A percentile compares a stretch with the other conserved stretches of the same genome.
Evolutionary conservation across 768 basidiomycete genomes (phyloP).

Genomic region (Lactifluus pinguis): DNA sequence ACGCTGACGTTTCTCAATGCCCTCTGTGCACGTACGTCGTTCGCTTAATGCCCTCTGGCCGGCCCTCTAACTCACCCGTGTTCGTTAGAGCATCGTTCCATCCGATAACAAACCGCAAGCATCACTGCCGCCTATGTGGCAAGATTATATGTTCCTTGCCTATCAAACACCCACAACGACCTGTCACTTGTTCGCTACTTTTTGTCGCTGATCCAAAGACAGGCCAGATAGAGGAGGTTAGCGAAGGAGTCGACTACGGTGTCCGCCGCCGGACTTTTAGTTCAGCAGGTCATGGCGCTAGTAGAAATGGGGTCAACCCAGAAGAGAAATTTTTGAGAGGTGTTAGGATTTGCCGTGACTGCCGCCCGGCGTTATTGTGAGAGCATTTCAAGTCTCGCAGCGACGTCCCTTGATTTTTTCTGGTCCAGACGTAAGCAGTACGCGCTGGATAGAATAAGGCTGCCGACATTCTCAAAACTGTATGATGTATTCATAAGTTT

Average conservation of each 20-base stretch:
- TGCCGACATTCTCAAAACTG: conserved; percentile 4
- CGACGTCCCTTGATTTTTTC: neutral
- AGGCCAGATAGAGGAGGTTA: conserved; percentile 73
- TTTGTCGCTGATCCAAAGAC: conserved; percentile 81
- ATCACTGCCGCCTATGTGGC: conserved; percentile 93
- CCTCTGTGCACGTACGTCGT: conserved; percentile 71
- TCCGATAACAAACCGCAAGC: conserved; percentile 85
- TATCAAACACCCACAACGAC: conserved; percentile 59
- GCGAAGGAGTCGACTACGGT: conserved; percentile 78
- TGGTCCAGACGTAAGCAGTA: conserved; percentile 66
- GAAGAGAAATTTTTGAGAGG: conserved; percentile 85
- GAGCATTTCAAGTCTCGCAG: conserved; percentile 25
- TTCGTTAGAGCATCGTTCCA: conserved; percentile 63
- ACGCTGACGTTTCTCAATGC: conserved; percentile 66
- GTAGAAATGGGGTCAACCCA: conserved; percentile 34
- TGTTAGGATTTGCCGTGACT: conserved; percentile 78
- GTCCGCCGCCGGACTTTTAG: conserved; percentile 42
- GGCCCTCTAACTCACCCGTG: neutral
- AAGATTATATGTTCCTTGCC: conserved; percentile 87
- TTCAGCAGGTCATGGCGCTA: conserved; percentile 19
- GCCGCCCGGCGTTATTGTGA: conserved; percentile 71
- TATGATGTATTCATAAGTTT: conserved; percentile 56
- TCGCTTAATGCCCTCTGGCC: neutral
- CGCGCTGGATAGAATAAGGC: conserved; percentile 39
- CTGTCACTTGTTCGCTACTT: conserved; percentile 62